Base-by-base conservation (phyloP, 2,329 filamentous ascomycete genomes). In the Pseudogymnoascus sp. region DNA sequence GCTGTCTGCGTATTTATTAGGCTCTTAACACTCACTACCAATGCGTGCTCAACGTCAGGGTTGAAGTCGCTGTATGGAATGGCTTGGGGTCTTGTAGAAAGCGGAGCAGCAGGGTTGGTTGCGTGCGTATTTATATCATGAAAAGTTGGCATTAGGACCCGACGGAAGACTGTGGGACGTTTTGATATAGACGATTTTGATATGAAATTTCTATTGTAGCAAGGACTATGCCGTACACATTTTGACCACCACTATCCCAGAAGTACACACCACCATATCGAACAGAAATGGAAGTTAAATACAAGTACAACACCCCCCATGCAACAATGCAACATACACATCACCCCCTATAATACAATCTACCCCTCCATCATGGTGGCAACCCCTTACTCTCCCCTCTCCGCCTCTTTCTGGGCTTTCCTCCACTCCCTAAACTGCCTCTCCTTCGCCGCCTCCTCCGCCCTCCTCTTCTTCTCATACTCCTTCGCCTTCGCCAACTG, bases 401-500 rank as follows among this genome's bases (percentile, higher is more conserved):
- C 53, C 60, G 64, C 16, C 18, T 44, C 56, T 44, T 63, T 61
- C 61, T 66, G 61, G 10, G 37, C 64, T 37, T 33, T 63, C 50
- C 33, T 62, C 35, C 62, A 59, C 28, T 50, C 42, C 40, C 63
- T 61, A 40, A 10, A 61, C 59, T 65, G 60, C 44, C 38, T 31
- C 28, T 40, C 62, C 37, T 66, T 63, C 25, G 62, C 42, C 44
- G 35, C 59, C 35, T 69, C 28, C 59, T 71, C 61, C 28, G 63
- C 61, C 23, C 50, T 38, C 23, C 66, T 67, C 65, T 68, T 68
- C 44, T 33, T 62, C 62, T 70, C 68, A 65, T 69, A 71, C 12
- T 31, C 59, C n/a, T 65, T 33, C 33, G 62, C 62, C 60, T 66
- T 62, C 12, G 65, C 63, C 38, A 44, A 40, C 18, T 67, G 63